Percentiles rank a stretch among this genome's conserved stretches.
These are phyloP conservation scores for Plenodomus tracheiphilus DNA, from an alignment of 2,329 filamentous ascomycete species.

Conservation along the genomic window DNA sequence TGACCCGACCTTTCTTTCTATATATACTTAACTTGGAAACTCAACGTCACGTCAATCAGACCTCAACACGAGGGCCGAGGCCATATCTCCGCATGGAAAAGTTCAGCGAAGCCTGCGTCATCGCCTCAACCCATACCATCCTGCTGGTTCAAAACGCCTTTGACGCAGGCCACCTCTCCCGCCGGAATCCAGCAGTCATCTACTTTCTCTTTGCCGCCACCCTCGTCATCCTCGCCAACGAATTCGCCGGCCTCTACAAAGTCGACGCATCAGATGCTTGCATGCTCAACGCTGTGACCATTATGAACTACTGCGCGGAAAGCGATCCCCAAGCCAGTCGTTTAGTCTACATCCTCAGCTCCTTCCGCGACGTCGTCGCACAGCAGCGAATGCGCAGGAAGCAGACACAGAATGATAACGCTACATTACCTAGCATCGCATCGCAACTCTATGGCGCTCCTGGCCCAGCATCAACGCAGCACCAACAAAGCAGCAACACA, in stretches of 20 bases:
- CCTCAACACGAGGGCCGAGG: slow-evolving; percentile 26
- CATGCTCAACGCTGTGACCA: slow-evolving; percentile 44
- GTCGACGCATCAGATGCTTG: slow-evolving; percentile 41
- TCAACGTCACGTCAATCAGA: slow-evolving; percentile 40
- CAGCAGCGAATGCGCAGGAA: slow-evolving; percentile 34
- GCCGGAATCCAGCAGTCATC: slow-evolving; percentile 46
- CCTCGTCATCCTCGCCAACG: slow-evolving; percentile 46
- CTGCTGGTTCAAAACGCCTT: slow-evolving; percentile 46
- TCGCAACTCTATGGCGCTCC: slow-evolving; percentile 36
- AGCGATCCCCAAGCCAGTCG: slow-evolving; percentile 46
- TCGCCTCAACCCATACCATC: slow-evolving; percentile 47
- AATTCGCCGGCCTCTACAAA: slow-evolving; percentile 43
- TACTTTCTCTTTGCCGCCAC: slow-evolving; percentile 49
- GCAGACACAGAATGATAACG: slow-evolving; percentile 26
- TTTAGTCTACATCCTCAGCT: slow-evolving; percentile 42
- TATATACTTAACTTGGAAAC: slow-evolving; percentile 56
- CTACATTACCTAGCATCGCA: slow-evolving; percentile 37
- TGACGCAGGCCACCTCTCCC: slow-evolving; percentile 46
- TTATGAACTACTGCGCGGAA: slow-evolving; percentile 47
- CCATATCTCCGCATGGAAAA: slow-evolving; percentile 52
- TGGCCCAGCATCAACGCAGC: slow-evolving; percentile 13
- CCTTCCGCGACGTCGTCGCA: slow-evolving; percentile 44
- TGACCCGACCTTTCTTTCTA: slow-evolving; percentile 67
- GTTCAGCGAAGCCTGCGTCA: slow-evolving; percentile 49
- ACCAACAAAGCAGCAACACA: slow-evolving; percentile 6